A percentile compares a stretch with the other conserved stretches of the same genome.
These are phyloP conservation scores for Backusella liffmaniae DNA, from an alignment of 192 early-diverging fungal species.

Conservation along the genomic window DNA sequence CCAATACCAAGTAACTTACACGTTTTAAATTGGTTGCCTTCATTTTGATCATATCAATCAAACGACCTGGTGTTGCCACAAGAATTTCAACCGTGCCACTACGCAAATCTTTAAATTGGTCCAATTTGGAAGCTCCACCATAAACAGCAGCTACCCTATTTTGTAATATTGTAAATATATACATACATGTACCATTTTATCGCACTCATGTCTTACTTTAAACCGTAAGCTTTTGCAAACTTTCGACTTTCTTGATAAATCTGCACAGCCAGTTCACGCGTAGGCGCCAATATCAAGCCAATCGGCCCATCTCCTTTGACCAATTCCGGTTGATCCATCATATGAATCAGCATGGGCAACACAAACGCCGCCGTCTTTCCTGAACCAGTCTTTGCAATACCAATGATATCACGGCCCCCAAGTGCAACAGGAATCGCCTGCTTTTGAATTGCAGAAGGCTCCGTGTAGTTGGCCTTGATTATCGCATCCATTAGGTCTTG, in stretches of 20 bases:
- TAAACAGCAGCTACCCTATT: conserved; percentile 63
- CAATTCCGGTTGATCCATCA: conserved; percentile 81
- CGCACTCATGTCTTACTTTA: conserved; percentile 38
- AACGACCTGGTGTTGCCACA: conserved; percentile 80
- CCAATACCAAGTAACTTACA: conserved; percentile 86
- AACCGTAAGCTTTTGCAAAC: conserved; percentile 72
- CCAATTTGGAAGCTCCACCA: conserved; percentile 80
- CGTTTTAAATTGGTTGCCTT: conserved; percentile 80
- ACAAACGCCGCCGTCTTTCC: conserved; percentile 87
- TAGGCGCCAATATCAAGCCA: conserved; percentile 76
- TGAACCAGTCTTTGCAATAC: conserved; percentile 83
- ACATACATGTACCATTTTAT: no score
- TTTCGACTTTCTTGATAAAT: conserved; percentile 79
- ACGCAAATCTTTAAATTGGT: conserved; percentile 82
- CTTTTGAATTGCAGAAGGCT: conserved; percentile 76
- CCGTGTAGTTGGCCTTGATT: conserved; percentile 61
- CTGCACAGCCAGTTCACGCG: conserved; percentile 76
- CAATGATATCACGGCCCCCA: conserved; percentile 80
- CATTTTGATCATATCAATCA: conserved; percentile 89
- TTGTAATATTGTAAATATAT: not conserved
- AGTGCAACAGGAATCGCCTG: conserved; percentile 78
- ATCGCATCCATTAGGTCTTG: conserved; percentile 63
- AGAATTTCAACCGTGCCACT: conserved; percentile 67
- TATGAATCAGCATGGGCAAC: conserved; percentile 81
- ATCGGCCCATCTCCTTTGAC: conserved; percentile 78